Base-by-base conservation (phyloP, 1,139 yeast genomes). In the Blastobotrys ciferrii region DNA sequence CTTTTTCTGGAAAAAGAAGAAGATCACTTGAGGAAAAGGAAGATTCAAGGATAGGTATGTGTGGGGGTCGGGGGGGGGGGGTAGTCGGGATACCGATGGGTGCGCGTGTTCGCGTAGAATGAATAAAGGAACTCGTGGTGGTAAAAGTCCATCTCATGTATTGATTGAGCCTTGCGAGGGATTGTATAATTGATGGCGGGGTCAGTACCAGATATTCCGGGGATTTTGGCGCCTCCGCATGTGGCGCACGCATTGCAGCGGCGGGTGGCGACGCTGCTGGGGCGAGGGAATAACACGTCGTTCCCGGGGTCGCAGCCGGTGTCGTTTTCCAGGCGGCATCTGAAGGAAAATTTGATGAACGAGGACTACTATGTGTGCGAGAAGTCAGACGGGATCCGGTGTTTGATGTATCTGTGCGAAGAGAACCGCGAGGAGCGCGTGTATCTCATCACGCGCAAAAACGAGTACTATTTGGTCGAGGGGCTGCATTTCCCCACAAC, bases 271-370 rank as follows among this genome's bases (percentile, higher is more conserved):
- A 80, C 78, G 48, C 73, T 91, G 33, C 70, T 89, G 43, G 79
- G 81, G n/a, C 62, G 69, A 14, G 23, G 68, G 17, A 49, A 53
- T 12, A 51, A 52, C 11, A 48, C 47, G 13, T 23, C 70, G 1
- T 87, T 87, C 59, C 91, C 95, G 2, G 98, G 98, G 0, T 84
- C 97, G 1, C 98, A 94, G 67, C 99, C 99, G 0, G 88, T 92
- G 1, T 87, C 96, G 32, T 91, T 94, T 65, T 83, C 87, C 43
- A 74, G 88, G 51, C 73, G 74, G 37, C 97, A 91, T 68, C 73
- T 92, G 36, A 71, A 73, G 4, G 80, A 80, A 47, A 80, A 81
- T 32, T 70, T 92, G 45, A 65, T 77, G 64, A 71, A 71, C 2
- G 77, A 77, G 48, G 89, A 84, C 60, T 92, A 89, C 64, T 84